Percentiles rank a stretch among this genome's conserved stretches.
phyloP scores from a whole-genome alignment of 2,329 filamentous ascomycete genomes.

The Curvularia sp. region DNA sequence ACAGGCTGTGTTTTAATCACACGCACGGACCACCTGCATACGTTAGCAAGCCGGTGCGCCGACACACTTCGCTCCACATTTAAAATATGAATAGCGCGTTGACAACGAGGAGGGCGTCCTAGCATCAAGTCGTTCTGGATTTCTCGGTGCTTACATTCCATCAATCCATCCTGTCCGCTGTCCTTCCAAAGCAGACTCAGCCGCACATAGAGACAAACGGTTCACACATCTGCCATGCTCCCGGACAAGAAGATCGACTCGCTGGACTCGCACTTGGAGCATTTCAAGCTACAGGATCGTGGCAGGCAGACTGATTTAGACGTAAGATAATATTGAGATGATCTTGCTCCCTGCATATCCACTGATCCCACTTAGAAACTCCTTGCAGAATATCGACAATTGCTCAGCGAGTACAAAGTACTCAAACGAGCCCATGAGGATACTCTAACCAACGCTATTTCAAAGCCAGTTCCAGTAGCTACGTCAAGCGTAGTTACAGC shows the following conservation, averaged over 20 bases:
- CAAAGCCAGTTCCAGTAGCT: constrained; percentile 36
- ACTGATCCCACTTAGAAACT: constrained; percentile 36
- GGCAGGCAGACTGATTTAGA: constrained; percentile 29
- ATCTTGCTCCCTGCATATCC: not conserved
- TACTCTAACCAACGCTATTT: constrained; percentile 56
- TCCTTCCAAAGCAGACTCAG: constrained; percentile 1
- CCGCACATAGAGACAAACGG: constrained; percentile 1
- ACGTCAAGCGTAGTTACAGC: constrained; percentile 35
- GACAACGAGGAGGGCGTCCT: not conserved
- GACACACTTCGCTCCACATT: constrained; percentile 1
- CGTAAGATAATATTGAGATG: constrained; percentile 14
- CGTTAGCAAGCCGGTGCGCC: not conserved
- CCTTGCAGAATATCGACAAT: constrained; percentile 51
- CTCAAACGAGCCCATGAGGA: constrained; percentile 66
- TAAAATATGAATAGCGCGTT: constrained; percentile 3
- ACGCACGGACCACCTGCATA: constrained; percentile 1
- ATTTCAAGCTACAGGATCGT: constrained; percentile 36
- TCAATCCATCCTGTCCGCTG: not conserved
- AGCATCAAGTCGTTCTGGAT: not conserved
- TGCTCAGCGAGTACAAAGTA: constrained; percentile 62
- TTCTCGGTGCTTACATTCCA: not conserved
- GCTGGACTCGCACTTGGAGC: constrained; percentile 38
- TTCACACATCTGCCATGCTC: constrained; percentile 27
- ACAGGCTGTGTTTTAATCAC: not conserved
- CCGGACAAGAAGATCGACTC: constrained; percentile 35